Evolutionary conservation across 1,284 basidiomycete genomes (phyloP).

Genomic region (Bjerkandera adusta): DNA sequence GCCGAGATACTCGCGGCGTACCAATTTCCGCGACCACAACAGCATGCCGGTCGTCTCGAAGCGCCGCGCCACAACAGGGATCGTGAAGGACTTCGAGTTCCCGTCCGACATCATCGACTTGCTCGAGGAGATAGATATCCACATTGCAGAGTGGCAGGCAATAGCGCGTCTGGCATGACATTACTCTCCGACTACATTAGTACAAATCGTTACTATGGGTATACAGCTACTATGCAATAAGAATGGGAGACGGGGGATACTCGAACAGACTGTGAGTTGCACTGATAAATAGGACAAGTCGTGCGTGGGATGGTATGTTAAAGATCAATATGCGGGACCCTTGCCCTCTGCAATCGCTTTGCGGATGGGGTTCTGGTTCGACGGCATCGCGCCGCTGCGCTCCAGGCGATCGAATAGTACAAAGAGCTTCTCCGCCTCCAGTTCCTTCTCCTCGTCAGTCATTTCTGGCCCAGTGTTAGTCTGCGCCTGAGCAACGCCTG

Average conservation of each 20-base stretch:
- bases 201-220: constrained; percentile 9
- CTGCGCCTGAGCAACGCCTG: constrained; percentile 54
- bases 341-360: constrained; percentile 65
- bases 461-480: constrained; percentile 50
- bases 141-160: background rate
- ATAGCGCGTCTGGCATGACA: constrained; percentile 1
- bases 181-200: constrained; percentile 11
- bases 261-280: background rate
- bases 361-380: constrained; percentile 69
- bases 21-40: background rate
- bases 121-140: background rate
- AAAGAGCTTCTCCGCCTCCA: constrained; percentile 87
- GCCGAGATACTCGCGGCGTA: background rate
- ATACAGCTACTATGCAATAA: constrained; percentile 3
- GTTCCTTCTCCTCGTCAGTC: constrained; percentile 91
- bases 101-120: background rate
- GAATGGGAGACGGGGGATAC: constrained; percentile 3
- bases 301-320: constrained; percentile 9
- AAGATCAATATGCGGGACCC: constrained; percentile 19
- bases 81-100: background rate
- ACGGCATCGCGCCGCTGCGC: constrained; percentile 61
- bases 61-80: background rate
- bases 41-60: background rate
- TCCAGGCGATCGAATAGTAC: constrained; percentile 87
- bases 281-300: constrained; percentile 5